These are phyloP conservation scores for Pseudogymnoascus sp. DNA, from an alignment of 2,329 filamentous ascomycete genomes.

Conservation along the genomic window DNA sequence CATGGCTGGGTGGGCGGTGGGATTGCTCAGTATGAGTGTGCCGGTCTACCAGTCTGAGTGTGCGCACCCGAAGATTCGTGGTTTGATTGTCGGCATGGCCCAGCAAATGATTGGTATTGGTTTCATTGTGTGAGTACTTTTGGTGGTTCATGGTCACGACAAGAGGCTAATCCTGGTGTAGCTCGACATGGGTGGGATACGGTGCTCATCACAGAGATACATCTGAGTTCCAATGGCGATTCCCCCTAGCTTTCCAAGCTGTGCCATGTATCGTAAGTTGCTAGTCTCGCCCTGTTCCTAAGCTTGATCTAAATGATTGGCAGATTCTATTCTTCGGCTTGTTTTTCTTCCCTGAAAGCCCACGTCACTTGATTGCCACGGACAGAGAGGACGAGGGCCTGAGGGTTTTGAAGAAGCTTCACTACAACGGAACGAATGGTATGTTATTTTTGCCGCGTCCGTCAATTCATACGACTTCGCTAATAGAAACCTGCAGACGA, in stretches of 20 bases:
- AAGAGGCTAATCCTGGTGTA: conserved; percentile 30
- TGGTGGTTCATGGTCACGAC: conserved; percentile 43
- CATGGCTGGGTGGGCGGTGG: conserved; percentile 45
- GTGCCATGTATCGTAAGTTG: conserved; percentile 40
- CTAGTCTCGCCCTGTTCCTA: neutral
- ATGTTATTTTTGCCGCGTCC: neutral
- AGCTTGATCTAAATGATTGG: neutral
- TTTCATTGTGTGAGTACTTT: conserved; percentile 37
- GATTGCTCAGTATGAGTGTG: conserved; percentile 54
- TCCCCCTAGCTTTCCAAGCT: conserved; percentile 46
- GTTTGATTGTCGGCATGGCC: conserved; percentile 51
- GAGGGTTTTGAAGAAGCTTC: conserved; percentile 43
- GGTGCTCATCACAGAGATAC: conserved; percentile 1
- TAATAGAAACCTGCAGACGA: conserved; percentile 34
- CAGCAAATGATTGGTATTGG: conserved; percentile 59
- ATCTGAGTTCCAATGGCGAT: conserved; percentile 12
- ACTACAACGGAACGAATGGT: conserved; percentile 42
- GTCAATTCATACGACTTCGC: neutral
- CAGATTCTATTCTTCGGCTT: conserved; percentile 41
- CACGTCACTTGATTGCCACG: conserved; percentile 49
- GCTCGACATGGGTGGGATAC: conserved; percentile 10
- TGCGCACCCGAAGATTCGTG: conserved; percentile 54
- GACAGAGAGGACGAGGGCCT: conserved; percentile 42
- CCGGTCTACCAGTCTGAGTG: conserved; percentile 58
- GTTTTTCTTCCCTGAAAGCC: conserved; percentile 52